Percentiles rank a stretch among this genome's conserved stretches.
phyloP scores from a whole-genome alignment of 2,329 filamentous ascomycete genomes.

The Cucurbitaria berberidis region DNA sequence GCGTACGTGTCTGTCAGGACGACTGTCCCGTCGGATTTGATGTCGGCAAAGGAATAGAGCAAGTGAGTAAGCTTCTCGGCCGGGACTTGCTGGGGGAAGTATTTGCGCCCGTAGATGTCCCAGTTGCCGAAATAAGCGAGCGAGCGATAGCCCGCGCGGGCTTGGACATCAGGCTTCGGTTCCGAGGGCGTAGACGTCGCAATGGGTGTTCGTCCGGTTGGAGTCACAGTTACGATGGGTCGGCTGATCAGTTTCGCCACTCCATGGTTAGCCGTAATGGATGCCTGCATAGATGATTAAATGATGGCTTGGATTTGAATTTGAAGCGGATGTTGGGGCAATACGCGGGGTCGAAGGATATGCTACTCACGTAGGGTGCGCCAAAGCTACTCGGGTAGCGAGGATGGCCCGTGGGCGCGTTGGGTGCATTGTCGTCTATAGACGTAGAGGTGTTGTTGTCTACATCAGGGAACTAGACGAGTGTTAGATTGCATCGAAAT shows the following conservation, averaged over 20 bases:
- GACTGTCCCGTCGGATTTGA: constrained; percentile 78
- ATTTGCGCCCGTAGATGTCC: constrained; percentile 85
- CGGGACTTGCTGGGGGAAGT: constrained; percentile 84
- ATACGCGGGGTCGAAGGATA: neutral
- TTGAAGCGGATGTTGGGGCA: too few species aligned
- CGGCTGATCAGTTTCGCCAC: neutral
- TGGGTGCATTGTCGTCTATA: too few species aligned
- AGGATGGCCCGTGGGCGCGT: too few species aligned
- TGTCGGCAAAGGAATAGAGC: constrained; percentile 90
- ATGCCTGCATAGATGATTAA: neutral
- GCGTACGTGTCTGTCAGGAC: constrained; percentile 37
- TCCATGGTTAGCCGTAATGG: neutral
- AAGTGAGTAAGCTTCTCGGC: constrained; percentile 84
- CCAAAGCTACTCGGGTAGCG: neutral
- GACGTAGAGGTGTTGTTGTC: neutral
- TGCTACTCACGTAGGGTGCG: neutral
- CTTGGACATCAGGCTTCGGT: neutral
- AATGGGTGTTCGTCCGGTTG: neutral
- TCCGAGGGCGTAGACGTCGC: neutral
- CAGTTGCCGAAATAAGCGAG: constrained; percentile 78
- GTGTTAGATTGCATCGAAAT: neutral
- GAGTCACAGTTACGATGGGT: neutral
- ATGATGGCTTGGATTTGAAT: too few species aligned
- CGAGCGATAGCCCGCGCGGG: constrained; percentile 19
- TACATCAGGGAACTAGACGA: neutral